Conservation (phyloP, 2,329 filamentous ascomycete species). For the Colletotrichum musae region DNA sequence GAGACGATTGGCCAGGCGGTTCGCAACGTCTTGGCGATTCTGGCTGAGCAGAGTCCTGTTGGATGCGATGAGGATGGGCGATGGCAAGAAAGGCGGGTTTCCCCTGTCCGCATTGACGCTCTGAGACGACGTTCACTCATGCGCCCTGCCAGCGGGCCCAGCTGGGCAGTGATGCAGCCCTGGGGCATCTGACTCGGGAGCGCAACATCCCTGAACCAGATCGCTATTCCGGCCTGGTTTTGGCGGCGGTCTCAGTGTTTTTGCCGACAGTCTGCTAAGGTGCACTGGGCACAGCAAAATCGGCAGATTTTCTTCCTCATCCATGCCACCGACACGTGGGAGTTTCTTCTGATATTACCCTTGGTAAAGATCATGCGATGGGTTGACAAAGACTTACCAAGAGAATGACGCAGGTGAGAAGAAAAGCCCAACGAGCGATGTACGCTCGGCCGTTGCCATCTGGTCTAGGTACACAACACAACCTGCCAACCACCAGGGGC, state of each 20-base stretch:
- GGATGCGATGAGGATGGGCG: not conserved
- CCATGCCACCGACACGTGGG: slow-evolving; percentile 7
- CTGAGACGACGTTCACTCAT: slow-evolving; percentile 28
- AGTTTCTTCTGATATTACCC: slow-evolving; percentile 1
- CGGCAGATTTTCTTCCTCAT: slow-evolving; percentile 4
- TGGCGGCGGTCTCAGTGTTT: not conserved
- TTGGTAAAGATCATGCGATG: too few relatives aligned
- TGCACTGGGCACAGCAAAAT: not conserved
- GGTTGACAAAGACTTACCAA: too few relatives aligned
- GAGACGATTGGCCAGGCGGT: slow-evolving; percentile 14
- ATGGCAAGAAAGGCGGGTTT: not conserved
- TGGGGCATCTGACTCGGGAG: slow-evolving; percentile 20
- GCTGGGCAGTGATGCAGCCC: slow-evolving; percentile 17
- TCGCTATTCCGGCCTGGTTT: slow-evolving; percentile 10
- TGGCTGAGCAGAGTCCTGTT: slow-evolving; percentile 1
- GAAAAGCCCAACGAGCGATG: too few relatives aligned
- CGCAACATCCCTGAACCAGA: slow-evolving; percentile 23
- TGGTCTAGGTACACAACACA: not conserved
- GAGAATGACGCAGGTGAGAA: too few relatives aligned
- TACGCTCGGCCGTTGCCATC: slow-evolving; percentile 17
- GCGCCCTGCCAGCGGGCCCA: slow-evolving; percentile 27
- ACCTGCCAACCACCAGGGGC: not conserved
- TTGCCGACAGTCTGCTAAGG: not conserved
- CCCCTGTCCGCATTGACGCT: slow-evolving; percentile 31
- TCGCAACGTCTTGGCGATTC: slow-evolving; percentile 21